These are phyloP conservation scores for Coniochaeta sp. DNA, from an alignment of 2,329 filamentous ascomycete genomes.

Conservation along the genomic window DNA sequence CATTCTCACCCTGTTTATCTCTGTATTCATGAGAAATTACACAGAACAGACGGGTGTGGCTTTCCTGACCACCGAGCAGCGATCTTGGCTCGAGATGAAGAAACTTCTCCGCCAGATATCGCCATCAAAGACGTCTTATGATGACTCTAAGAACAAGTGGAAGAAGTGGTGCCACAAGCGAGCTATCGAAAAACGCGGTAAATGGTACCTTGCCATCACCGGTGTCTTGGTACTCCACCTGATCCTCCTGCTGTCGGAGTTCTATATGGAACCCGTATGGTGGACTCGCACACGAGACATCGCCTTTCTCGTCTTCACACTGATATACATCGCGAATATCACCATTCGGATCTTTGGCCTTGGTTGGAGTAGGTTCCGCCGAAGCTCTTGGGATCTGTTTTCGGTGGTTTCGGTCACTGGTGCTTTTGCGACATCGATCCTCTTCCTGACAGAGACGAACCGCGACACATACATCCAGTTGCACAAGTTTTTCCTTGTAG, in stretches of 20 bases:
- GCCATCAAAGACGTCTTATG: conserved; percentile 84
- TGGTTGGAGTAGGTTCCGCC: conserved; percentile 84
- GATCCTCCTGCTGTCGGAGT: conserved; percentile 77
- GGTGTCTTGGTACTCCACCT: conserved; percentile 74
- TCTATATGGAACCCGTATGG: conserved; percentile 62
- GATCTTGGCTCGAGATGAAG: conserved; percentile 91
- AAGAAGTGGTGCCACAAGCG: conserved; percentile 93
- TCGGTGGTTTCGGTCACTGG: conserved; percentile 74
- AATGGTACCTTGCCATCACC: conserved; percentile 83
- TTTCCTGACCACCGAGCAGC: conserved; percentile 89
- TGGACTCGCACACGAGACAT: conserved; percentile 69
- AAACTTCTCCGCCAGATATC: conserved; percentile 90
- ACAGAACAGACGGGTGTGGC: conserved; percentile 97
- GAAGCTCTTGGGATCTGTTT: conserved; percentile 93
- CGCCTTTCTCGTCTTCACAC: conserved; percentile 73
- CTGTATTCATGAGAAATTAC: conserved; percentile 99
- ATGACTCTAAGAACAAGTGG: conserved; percentile 68
- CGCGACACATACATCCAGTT: conserved; percentile 66
- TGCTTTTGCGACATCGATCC: conserved; percentile 72
- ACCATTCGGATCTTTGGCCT: conserved; percentile 78
- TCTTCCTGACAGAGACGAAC: conserved; percentile 57
- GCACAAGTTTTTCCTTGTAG: conserved; percentile 91
- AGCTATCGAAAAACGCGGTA: conserved; percentile 87
- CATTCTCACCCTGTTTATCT: conserved; percentile 93
- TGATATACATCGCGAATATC: conserved; percentile 79